phyloP scores from a whole-genome alignment of 1,139 yeast species.

The Magnusiomyces ingens region DNA sequence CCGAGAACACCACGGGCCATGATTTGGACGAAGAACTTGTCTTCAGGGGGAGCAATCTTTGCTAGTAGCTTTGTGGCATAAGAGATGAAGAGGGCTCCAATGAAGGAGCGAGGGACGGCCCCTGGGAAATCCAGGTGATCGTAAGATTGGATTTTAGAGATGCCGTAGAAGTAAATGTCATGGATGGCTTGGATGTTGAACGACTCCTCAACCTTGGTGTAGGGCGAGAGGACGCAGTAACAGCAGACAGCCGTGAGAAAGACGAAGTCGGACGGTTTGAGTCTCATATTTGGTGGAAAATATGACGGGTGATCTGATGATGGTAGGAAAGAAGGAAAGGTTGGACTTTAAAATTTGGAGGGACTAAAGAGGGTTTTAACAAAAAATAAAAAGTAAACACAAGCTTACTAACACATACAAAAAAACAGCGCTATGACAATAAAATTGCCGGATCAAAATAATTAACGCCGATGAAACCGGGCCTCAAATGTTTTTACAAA shows the following conservation, averaged over 20 bases:
- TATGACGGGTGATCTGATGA: not conserved
- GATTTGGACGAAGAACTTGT: conserved; percentile 37
- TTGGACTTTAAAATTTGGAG: not conserved
- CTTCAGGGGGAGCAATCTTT: conserved; percentile 23
- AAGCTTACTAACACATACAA: no score
- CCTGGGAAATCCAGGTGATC: conserved; percentile 85
- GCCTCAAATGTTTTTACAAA: no score
- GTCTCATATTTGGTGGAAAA: conserved; percentile 12
- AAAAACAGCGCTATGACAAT: no score
- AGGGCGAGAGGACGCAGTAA: conserved; percentile 58
- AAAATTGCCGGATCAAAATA: no score
- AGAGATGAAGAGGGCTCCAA: conserved; percentile 62
- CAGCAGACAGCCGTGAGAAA: conserved; percentile 24
- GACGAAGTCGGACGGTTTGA: conserved; percentile 19
- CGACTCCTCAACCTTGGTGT: conserved; percentile 90
- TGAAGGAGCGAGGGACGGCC: conserved; percentile 77
- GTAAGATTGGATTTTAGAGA: conserved; percentile 38
- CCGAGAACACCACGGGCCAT: conserved; percentile 32
- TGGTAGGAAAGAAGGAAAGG: not conserved
- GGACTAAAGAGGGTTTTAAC: no score
- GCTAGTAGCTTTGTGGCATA: conserved; percentile 36
- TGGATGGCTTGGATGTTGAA: conserved; percentile 87
- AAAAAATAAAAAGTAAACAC: no score
- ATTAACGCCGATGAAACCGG: no score
- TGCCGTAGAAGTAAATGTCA: conserved; percentile 66